These are phyloP conservation scores for Cladorrhinum sp. DNA, from an alignment of 2,329 filamentous ascomycete genomes.

Conservation along the genomic window DNA sequence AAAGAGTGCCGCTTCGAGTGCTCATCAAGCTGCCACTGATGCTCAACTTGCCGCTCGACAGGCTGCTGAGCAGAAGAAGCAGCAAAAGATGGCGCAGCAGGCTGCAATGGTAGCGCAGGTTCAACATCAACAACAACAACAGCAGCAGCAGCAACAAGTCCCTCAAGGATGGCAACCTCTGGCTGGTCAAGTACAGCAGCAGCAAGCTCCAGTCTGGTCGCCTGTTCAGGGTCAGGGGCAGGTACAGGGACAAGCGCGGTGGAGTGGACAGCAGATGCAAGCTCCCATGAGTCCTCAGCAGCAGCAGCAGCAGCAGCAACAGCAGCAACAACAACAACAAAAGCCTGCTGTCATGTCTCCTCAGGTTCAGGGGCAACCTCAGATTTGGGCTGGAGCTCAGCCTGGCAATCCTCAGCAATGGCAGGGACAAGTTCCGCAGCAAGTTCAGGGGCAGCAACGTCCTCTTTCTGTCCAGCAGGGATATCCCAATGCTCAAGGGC, in stretches of 20 bases:
- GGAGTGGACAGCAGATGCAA: neutral
- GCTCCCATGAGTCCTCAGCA: neutral
- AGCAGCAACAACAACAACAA: neutral
- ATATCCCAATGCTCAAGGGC: neutral
- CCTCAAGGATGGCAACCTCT: neutral
- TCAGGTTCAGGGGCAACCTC: neutral
- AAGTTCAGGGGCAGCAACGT: too few relatives aligned
- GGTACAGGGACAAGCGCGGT: neutral
- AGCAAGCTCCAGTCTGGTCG: neutral
- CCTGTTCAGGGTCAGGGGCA: neutral
- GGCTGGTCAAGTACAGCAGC: neutral
- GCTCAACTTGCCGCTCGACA: conserved; percentile 17
- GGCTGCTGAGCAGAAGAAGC: conserved; percentile 15
- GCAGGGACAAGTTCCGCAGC: neutral
- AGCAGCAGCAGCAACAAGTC: neutral
- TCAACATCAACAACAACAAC: neutral
- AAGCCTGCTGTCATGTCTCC: neutral
- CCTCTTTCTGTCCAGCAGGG: neutral
- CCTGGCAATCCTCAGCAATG: neutral
- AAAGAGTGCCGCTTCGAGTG: conserved; percentile 21
- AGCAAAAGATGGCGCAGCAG: conserved; percentile 2
- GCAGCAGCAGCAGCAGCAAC: neutral
- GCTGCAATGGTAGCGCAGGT: neutral
- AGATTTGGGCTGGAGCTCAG: neutral
- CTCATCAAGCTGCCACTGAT: conserved; percentile 18